Percentiles rank a stretch among this genome's conserved stretches.
phyloP scores from a whole-genome alignment of 805 yeast genomes.

The Metschnikowia hibisci region DNA sequence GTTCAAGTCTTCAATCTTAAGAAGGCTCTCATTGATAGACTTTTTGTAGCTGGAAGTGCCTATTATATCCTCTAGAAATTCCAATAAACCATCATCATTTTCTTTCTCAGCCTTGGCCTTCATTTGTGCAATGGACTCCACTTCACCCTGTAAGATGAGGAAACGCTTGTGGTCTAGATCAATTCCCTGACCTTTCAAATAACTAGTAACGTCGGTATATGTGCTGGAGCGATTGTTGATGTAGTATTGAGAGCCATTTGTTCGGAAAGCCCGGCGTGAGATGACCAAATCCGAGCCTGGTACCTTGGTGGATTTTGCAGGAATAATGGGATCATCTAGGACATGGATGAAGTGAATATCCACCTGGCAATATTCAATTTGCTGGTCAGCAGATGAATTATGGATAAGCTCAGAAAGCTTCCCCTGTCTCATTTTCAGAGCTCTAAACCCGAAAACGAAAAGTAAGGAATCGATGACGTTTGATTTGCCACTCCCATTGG shows the following conservation, averaged over 20 bases:
- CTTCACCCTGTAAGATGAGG: conserved; percentile 95
- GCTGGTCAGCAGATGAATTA: conserved; percentile 64
- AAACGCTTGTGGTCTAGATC: conserved; percentile 94
- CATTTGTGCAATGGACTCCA: conserved; percentile 98
- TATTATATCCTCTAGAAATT: conserved; percentile 92
- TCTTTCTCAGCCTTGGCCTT: conserved; percentile 93
- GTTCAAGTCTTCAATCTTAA: conserved; percentile 67
- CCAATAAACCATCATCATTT: conserved; percentile 88
- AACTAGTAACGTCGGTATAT: conserved; percentile 72
- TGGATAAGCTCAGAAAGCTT: conserved; percentile 91
- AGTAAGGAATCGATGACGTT: conserved; percentile 95
- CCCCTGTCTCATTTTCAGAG: conserved; percentile 94
- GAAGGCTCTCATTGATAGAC: conserved; percentile 61
- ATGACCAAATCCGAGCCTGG: conserved; percentile 63
- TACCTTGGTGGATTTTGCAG: conserved; percentile 35
- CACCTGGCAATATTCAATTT: conserved; percentile 74
- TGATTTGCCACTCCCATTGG: conserved; percentile 97
- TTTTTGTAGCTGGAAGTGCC: conserved; percentile 87
- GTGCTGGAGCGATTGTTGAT: conserved; percentile 66
- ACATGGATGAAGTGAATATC: conserved; percentile 86
- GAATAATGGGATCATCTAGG: conserved; percentile 46
- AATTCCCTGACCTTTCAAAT: conserved; percentile 77
- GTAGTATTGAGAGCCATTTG: conserved; percentile 74
- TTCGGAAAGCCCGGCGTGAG: conserved; percentile 73
- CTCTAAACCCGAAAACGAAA: conserved; percentile 95